Evolutionary conservation across 169 alveolate genomes (phyloP), one percentile per base, ranked within the genome.

Genomic region (Theileria parva): DNA sequence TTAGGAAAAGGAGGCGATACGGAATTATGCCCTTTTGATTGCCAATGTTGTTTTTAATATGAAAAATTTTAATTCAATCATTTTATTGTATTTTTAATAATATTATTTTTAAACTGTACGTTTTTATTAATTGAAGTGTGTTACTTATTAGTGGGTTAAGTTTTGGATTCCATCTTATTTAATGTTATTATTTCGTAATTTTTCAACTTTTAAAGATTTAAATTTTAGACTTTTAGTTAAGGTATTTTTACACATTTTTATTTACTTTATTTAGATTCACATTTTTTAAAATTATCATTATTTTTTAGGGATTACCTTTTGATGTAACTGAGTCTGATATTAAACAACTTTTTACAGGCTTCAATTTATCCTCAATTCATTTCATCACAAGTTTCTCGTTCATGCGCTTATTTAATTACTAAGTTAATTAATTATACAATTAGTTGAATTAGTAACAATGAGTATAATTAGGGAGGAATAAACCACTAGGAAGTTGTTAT

Each of bases 1-100:
- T 21, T 74, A 90, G 94, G 94, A 9, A 85, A 84, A 25, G 94
- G 94, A 32, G 94, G 94, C 15, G 85, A 67, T 60, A 90, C 94
- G 37, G 89, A 86, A n/a, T 74, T 77, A 12, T 90, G 94, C 74
- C 94, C 94, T 3, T 90, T 90, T 55, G 94, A 90, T 48, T 90
- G 94, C 32, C 69, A 61, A 65, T 90, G 94, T 66, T 90, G 94
- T 72, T 90, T 81, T 63, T 90, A 80, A 86, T 37, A 48, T 6
- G 15, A 44, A 37, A 21, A 19, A 65, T 27, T 37, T 65, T 65
- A 65, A 0, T 65, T 19, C 8, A 65, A 19, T n/a, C 60, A 3
- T 27, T 65, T 21, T 25, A 27, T 34, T 32, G 15, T 21, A 32
- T 15, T 21, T 3, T 21, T 65, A 21, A 19, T 34, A 65, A 2